A percentile compares a stretch with the other conserved stretches of the same genome.
Conservation (phyloP, 495 filamentous ascomycete species). For the Annulohypoxylon stygium region DNA sequence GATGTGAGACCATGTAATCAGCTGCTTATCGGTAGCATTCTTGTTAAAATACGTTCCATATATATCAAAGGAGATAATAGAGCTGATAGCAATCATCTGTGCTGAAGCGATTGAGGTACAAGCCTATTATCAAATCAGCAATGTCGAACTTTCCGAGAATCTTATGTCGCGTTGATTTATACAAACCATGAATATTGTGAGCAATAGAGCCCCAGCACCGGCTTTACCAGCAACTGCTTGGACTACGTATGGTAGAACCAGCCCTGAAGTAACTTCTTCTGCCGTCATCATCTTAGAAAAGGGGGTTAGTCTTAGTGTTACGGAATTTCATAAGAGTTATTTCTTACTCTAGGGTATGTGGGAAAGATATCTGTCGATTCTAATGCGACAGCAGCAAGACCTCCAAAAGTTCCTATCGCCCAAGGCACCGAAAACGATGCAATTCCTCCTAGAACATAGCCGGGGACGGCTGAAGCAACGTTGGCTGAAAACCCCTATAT, state of each 20-base stretch:
- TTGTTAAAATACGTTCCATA: constrained; percentile 16
- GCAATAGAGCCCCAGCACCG: constrained; percentile 4
- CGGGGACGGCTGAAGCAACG: constrained; percentile 5
- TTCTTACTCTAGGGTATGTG: constrained; percentile 8
- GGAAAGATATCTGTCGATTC: constrained; percentile 16
- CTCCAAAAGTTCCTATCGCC: constrained; percentile 15
- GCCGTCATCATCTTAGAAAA: constrained; percentile 4
- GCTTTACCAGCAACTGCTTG: constrained; percentile 17
- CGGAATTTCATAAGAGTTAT: background rate
- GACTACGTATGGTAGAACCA: constrained; percentile 8
- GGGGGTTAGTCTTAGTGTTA: background rate
- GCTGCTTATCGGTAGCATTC: constrained; percentile 15
- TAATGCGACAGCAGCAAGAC: constrained; percentile 10
- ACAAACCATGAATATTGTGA: constrained; percentile 20
- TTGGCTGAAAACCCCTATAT: constrained; percentile 15
- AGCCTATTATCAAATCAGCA: background rate
- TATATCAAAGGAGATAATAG: constrained; percentile 16
- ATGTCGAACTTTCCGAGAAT: background rate
- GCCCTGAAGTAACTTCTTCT: constrained; percentile 8
- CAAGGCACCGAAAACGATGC: constrained; percentile 12
- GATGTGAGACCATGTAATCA: constrained; percentile 17
- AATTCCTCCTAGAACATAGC: constrained; percentile 5
- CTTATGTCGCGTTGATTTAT: background rate
- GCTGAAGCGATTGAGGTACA: constrained; percentile 15
- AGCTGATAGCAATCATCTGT: constrained; percentile 17